phyloP scores from a whole-genome alignment of 371 early-diverging fungal genomes.

The Saksenaea vasiformis region DNA sequence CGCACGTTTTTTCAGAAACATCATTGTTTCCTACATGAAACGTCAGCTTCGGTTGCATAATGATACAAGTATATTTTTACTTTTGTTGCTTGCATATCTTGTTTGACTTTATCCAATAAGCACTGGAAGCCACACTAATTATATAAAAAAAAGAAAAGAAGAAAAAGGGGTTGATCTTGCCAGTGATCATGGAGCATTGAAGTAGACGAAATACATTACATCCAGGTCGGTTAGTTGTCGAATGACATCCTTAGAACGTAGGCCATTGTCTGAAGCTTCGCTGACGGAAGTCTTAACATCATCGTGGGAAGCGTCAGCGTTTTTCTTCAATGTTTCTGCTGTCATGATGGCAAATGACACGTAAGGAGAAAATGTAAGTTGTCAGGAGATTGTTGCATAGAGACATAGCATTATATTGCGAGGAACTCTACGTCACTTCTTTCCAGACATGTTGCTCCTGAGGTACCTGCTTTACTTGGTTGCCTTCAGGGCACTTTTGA shows the following conservation, averaged over 20 bases:
- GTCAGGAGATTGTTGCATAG: not conserved
- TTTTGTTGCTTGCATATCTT: conserved; percentile 35
- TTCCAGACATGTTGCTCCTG: too few relatives aligned
- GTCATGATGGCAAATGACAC: not conserved
- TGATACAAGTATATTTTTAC: conserved; percentile 7
- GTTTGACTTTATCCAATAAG: conserved; percentile 39
- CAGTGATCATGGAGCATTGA: not conserved
- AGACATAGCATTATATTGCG: too few relatives aligned
- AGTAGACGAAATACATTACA: conserved; percentile 7
- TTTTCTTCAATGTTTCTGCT: not conserved
- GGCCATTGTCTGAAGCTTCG: not conserved
- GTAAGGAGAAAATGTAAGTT: not conserved
- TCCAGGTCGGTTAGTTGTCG: conserved; percentile 21
- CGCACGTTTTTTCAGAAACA: conserved; percentile 60
- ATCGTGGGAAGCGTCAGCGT: not conserved
- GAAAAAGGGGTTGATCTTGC: conserved; percentile 1
- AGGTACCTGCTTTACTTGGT: too few relatives aligned
- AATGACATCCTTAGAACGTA: conserved; percentile 14
- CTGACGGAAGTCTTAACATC: not conserved
- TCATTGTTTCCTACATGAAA: conserved; percentile 45
- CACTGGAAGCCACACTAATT: conserved; percentile 30
- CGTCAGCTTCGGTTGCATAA: not conserved
- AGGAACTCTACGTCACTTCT: too few relatives aligned
- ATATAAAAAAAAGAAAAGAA: conserved; percentile 1
- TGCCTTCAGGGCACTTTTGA: too few relatives aligned